phyloP scores from a whole-genome alignment of 78 protist species.

The Guillardia theta region DNA sequence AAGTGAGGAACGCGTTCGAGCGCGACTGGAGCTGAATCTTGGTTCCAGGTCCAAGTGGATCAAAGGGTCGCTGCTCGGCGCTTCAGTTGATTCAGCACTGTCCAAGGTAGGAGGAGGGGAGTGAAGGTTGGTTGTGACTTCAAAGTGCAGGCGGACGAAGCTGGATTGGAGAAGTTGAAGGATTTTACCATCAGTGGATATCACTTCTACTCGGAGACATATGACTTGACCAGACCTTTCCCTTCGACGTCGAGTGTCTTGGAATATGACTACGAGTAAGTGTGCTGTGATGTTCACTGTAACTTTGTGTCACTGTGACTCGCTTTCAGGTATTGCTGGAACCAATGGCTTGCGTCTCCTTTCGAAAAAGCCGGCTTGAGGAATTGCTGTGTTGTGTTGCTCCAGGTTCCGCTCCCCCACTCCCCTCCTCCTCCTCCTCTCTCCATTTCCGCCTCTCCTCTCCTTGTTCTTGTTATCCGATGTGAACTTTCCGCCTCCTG shows the following conservation, averaged over 20 bases:
- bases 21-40: background rate
- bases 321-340: background rate
- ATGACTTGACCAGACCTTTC: background rate
- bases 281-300: background rate
- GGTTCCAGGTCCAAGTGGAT: background rate
- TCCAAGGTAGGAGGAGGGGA: too few species aligned
- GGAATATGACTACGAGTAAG: background rate
- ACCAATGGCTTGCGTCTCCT: slow-evolving; percentile 4
- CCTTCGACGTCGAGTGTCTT: background rate
- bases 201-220: background rate
- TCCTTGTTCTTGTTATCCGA: too few species aligned
- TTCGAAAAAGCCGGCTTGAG: background rate
- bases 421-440: too few species aligned
- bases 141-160: background rate
- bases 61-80: too few species aligned
- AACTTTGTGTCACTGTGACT: background rate
- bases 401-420: too few species aligned
- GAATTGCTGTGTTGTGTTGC: background rate
- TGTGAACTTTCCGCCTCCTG: too few species aligned
- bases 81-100: too few species aligned
- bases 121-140: too few species aligned
- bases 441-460: too few species aligned
- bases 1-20: too few species aligned
- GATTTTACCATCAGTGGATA: background rate
- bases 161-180: background rate